Base-by-base conservation (phyloP, 495 filamentous ascomycete genomes). In the Tuber melanosporum region DNA sequence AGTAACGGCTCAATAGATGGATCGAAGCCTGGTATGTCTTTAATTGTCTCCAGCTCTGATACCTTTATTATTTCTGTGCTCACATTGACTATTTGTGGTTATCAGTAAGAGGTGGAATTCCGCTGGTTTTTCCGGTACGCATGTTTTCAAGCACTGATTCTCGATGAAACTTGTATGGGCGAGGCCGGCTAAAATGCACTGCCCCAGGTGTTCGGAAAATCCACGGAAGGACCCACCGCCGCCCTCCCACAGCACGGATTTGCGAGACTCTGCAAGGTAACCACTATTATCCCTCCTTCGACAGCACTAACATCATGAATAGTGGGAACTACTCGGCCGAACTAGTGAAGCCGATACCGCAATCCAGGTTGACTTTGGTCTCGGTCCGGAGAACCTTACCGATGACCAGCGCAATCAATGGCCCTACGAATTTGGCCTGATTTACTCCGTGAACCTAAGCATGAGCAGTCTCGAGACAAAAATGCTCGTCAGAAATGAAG, bases 301-400 rank as follows among this genome's bases (percentile, higher is more conserved):
- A 19, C 43, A 20, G 12, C n/a, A 32, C 52, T 72, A 26, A 75
- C 42, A 26, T 26, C 15, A 26, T 39, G n/a, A 75, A n/a, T 8
- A 47, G 71, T 91, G 89, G 89, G 88, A 90, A 77, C 89, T 89
- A 73, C 84, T 91, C 47, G 89, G 89, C 77, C 90, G 90, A 81
- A 88, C 87, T 0, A 75, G 71, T 39, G 82, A 79, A 26, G 71
- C 52, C 72, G 90, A 92, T 76, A 85, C 89, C 74, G 88, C 88
- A 19, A 90, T 98, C 73, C 97, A 95, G 87, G 89, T 98, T 69
- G 96, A 99, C 84, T 98, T 99, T 82, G 95, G 96, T 36, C 91
- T 99, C 57, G 91, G 90, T 43, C 88, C 90, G 69, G 85, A 87
- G 39, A 91, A 91, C 84, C 83, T 98, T 72, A 88, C 87, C 80